Evolutionary conservation across 768 basidiomycete species (phyloP).

Genomic region (Amanita rubescens): DNA sequence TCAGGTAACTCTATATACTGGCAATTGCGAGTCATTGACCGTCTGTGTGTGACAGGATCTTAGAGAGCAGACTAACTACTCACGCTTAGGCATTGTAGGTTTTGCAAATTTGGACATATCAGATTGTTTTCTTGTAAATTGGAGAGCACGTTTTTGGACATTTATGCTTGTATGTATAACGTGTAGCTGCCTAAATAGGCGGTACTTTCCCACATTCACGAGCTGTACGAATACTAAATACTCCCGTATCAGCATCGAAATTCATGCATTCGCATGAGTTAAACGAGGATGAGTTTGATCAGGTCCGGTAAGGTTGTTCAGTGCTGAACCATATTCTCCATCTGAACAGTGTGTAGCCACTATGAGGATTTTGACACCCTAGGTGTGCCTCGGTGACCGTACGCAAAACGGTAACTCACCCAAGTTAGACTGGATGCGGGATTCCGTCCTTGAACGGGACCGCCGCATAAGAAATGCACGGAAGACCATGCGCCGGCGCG

Average conservation of each 20-base stretch:
- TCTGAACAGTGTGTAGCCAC: slow-evolving; percentile 40
- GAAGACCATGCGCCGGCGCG: slow-evolving; percentile 34
- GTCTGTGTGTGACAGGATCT: slow-evolving; percentile 14
- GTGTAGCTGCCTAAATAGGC: background rate
- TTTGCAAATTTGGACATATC: background rate
- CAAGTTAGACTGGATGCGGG: slow-evolving; percentile 90
- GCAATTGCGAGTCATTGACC: background rate
- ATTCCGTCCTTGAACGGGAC: slow-evolving; percentile 84
- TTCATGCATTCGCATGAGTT: slow-evolving; percentile 40
- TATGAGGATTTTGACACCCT: slow-evolving; percentile 96
- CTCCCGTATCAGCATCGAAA: background rate
- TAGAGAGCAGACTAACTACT: slow-evolving; percentile 23
- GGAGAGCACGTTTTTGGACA: background rate
- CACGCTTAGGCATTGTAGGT: slow-evolving; percentile 11
- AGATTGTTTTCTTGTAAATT: background rate
- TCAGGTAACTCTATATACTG: slow-evolving; percentile 37
- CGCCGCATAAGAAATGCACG: slow-evolving; percentile 61
- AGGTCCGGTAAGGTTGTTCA: slow-evolving; percentile 44
- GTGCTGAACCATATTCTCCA: slow-evolving; percentile 11
- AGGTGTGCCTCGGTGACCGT: slow-evolving; percentile 37
- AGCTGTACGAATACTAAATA: too few relatives aligned
- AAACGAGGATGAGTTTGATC: slow-evolving; percentile 60
- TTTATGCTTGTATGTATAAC: background rate
- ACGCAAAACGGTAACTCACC: slow-evolving; percentile 1
- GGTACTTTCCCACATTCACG: background rate